A percentile compares a stretch with the other conserved stretches of the same genome.
Conservation (phyloP, 441 rosid species). For the Populus trichocarpa region DNA sequence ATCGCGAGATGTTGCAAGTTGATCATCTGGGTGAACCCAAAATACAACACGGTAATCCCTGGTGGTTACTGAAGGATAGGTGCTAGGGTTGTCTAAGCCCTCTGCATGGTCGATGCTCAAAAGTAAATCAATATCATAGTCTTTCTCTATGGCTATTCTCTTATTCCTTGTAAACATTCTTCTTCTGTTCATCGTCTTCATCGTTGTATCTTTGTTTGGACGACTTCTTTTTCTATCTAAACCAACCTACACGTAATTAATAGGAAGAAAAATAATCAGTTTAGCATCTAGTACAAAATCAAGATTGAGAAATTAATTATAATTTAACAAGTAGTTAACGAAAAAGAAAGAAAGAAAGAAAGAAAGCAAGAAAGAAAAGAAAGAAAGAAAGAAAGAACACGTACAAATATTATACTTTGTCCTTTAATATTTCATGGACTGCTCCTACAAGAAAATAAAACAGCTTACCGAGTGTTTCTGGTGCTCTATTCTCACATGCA, state of each 20-base stretch:
- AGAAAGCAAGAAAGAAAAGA: too few relatives aligned
- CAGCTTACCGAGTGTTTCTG: neutral
- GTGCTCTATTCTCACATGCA: too few relatives aligned
- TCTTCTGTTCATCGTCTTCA: neutral
- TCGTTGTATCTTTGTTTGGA: neutral
- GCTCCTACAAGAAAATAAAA: neutral
- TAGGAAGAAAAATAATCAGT: neutral
- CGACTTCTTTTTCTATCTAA: neutral
- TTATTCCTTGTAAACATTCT: neutral
- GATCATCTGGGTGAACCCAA: constrained; percentile 10
- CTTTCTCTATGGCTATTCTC: neutral
- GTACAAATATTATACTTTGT: too few relatives aligned
- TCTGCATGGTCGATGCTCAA: constrained; percentile 11
- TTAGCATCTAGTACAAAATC: neutral
- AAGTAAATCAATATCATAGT: neutral
- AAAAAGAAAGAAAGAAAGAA: too few relatives aligned
- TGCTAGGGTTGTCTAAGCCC: constrained; percentile 9
- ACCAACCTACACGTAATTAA: neutral
- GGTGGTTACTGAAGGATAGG: neutral
- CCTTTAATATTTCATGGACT: neutral
- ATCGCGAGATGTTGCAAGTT: neutral
- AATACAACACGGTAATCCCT: neutral
- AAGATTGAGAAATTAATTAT: neutral
- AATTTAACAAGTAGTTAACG: neutral
- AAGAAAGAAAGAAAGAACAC: too few relatives aligned